Conservation (phyloP, 2,329 filamentous ascomycete genomes). For the Fusarium oligoseptatum region DNA sequence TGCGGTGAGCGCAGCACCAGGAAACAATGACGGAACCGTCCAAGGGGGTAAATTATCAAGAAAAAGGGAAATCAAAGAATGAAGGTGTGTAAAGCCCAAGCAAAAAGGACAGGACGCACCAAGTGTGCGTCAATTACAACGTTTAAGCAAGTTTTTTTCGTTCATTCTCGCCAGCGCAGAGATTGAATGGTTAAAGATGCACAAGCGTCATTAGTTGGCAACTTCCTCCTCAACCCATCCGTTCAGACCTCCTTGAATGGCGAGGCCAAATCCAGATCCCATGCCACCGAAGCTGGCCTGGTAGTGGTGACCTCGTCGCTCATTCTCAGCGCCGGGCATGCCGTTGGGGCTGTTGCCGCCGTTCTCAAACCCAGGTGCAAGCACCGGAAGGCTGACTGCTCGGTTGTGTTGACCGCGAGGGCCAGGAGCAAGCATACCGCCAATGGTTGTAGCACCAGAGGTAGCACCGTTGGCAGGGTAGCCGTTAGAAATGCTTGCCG, state of each 20-base stretch:
- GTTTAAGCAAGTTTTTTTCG: constrained; percentile 56
- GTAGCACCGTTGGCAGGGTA: constrained; percentile 66
- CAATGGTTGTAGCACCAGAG: constrained; percentile 76
- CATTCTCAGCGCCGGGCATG: constrained; percentile 61
- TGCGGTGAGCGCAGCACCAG: constrained; percentile 31
- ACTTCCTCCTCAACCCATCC: constrained; percentile 78
- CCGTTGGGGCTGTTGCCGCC: constrained; percentile 66
- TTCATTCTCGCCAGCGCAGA: constrained; percentile 40
- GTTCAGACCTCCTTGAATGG: constrained; percentile 73
- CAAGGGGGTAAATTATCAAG: constrained; percentile 51
- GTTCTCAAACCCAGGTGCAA: constrained; percentile 74
- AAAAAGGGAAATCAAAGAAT: constrained; percentile 48
- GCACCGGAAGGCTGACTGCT: constrained; percentile 87
- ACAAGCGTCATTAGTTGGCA: constrained; percentile 61
- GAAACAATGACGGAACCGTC: constrained; percentile 38
- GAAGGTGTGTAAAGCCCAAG: constrained; percentile 44
- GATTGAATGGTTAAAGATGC: constrained; percentile 44
- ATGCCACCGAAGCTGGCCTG: constrained; percentile 73
- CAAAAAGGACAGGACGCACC: constrained; percentile 45
- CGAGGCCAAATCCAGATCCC: constrained; percentile 70
- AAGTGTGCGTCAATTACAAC: constrained; percentile 57
- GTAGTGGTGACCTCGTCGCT: constrained; percentile 75
- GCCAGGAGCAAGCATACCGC: constrained; percentile 81
- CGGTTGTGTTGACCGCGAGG: constrained; percentile 76
- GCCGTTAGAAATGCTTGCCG: constrained; percentile 75